A percentile compares a stretch with the other conserved stretches of the same genome.
These are phyloP conservation scores for Collybia mongolica DNA, from an alignment of 768 basidiomycete species.

Conservation along the genomic window DNA sequence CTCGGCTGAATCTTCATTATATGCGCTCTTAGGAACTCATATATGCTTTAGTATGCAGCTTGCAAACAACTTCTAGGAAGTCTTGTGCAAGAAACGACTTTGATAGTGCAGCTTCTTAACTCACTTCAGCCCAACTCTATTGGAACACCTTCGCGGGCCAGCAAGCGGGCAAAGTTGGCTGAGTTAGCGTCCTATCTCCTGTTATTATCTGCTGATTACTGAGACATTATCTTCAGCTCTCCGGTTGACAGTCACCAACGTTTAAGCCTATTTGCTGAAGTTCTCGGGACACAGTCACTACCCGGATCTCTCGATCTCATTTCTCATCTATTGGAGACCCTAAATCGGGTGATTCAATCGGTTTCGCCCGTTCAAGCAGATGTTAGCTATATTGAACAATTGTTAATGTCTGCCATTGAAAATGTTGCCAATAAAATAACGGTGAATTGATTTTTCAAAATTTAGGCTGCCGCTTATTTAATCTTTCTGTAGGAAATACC, in stretches of 20 bases:
- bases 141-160: constrained; percentile 44
- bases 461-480: background rate
- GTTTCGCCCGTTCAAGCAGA: constrained; percentile 58
- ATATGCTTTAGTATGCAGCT: constrained; percentile 34
- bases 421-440: constrained; percentile 54
- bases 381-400: constrained; percentile 76
- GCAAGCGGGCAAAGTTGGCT: constrained; percentile 60
- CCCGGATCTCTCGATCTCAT: constrained; percentile 74
- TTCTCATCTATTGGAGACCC: constrained; percentile 66
- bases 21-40: background rate
- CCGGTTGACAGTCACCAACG: constrained; percentile 41
- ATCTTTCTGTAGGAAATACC: constrained; percentile 44
- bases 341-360: constrained; percentile 63
- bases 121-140: constrained; percentile 43
- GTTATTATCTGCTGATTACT: background rate
- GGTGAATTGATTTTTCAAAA: constrained; percentile 32
- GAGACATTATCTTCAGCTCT: constrained; percentile 15
- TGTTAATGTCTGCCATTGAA: constrained; percentile 81
- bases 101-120: constrained; percentile 54
- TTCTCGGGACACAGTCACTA: constrained; percentile 60
- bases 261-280: constrained; percentile 65
- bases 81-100: constrained; percentile 45
- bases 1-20: background rate
- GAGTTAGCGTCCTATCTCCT: constrained; percentile 40
- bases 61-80: constrained; percentile 50